These are phyloP conservation scores for Cucumis hystrix DNA, from an alignment of 306 rosid species.

Conservation along the genomic window DNA sequence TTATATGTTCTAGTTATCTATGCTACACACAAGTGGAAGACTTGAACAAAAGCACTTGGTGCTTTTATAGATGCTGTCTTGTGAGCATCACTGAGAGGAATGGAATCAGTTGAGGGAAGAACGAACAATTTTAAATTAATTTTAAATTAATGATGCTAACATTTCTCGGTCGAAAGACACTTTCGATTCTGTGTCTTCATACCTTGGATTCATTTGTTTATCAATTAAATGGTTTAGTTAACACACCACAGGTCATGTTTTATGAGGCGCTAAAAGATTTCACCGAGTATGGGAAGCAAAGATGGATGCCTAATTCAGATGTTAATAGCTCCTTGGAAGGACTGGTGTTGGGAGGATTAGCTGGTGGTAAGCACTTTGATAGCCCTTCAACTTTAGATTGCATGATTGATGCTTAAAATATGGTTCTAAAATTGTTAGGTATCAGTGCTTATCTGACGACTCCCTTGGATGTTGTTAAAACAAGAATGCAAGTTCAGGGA, in stretches of 20 bases:
- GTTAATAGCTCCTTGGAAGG: constrained; percentile 57
- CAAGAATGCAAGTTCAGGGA: constrained; percentile 84
- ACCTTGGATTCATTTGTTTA: neutral
- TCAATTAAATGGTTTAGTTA: constrained; percentile 2
- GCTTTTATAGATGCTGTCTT: neutral
- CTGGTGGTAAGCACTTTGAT: constrained; percentile 62
- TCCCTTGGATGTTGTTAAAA: constrained; percentile 79
- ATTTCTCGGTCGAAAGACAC: neutral
- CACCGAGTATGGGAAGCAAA: constrained; percentile 45
- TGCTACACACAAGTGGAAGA: neutral
- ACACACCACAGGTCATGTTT: constrained; percentile 48
- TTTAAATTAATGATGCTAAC: neutral
- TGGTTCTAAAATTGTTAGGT: constrained; percentile 31
- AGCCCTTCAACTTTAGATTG: constrained; percentile 3
- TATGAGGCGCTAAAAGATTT: constrained; percentile 66
- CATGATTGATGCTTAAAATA: neutral
- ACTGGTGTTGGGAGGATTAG: constrained; percentile 67
- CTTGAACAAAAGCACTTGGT: neutral
- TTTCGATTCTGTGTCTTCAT: neutral
- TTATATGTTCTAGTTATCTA: neutral
- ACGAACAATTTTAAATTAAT: neutral
- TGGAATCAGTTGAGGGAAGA: neutral
- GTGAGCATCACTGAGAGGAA: neutral
- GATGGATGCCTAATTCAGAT: constrained; percentile 31
- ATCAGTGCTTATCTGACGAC: constrained; percentile 78